Evolutionary conservation across 2,329 filamentous ascomycete species (phyloP).

Genomic region (Escovopsis sp.): DNA sequence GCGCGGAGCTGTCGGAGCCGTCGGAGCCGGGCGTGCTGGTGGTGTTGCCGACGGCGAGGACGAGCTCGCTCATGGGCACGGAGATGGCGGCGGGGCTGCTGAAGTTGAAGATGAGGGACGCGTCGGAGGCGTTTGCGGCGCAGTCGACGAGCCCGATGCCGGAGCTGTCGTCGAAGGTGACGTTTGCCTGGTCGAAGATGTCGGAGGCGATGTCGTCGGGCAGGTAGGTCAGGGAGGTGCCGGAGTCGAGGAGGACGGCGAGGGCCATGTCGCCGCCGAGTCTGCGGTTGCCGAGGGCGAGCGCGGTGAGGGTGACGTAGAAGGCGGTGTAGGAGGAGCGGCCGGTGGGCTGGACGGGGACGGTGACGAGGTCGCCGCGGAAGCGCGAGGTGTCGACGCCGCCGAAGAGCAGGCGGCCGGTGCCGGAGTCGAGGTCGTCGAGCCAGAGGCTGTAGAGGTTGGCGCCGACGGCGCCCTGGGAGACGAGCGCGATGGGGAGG

Average conservation of each 20-base stretch:
- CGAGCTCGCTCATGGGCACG: slow-evolving; percentile 44
- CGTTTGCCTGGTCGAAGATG: slow-evolving; percentile 44
- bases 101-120: slow-evolving; percentile 37
- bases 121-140: slow-evolving; percentile 26
- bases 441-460: slow-evolving; percentile 64
- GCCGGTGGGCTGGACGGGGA: slow-evolving; percentile 47
- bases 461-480: slow-evolving; percentile 45
- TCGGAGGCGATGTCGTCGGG: slow-evolving; percentile 37
- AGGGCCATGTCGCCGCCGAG: slow-evolving; percentile 36
- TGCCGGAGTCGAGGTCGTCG: slow-evolving; percentile 52
- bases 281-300: slow-evolving; percentile 29
- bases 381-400: slow-evolving; percentile 57
- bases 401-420: slow-evolving; percentile 58
- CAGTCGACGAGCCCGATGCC: slow-evolving; percentile 49
- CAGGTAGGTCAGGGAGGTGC: slow-evolving; percentile 52
- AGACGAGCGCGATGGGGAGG: slow-evolving; percentile 49
- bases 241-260: slow-evolving; percentile 56
- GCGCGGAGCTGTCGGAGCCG: slow-evolving; percentile 35
- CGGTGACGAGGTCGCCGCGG: slow-evolving; percentile 43
- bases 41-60: slow-evolving; percentile 35
- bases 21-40: slow-evolving; percentile 29
- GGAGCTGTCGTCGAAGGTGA: slow-evolving; percentile 37
- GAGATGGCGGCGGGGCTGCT: slow-evolving; percentile 32
- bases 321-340: slow-evolving; percentile 43
- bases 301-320: slow-evolving; percentile 50